Evolutionary conservation across 768 basidiomycete species (phyloP), one percentile per base, ranked within the genome.

Genomic region (Jaapia argillacea): DNA sequence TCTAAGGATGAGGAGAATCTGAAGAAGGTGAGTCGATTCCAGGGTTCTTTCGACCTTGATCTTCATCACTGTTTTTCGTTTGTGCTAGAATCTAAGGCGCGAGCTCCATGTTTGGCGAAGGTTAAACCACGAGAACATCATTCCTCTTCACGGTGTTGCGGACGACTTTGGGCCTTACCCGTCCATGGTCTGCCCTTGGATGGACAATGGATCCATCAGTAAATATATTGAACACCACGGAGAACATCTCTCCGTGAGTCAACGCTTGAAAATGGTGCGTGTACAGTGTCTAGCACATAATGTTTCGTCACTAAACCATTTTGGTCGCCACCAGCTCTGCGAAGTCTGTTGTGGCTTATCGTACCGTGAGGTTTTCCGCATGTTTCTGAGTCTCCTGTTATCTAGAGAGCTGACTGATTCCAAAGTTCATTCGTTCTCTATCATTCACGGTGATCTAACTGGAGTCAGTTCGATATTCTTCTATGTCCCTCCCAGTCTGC

Each of bases 381-480:
- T n/a, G n/a, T n/a, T n/a, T n/a, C 21, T 39, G 28, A 10, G 16
- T 33, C 10, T 10, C 16, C 28, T 33, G 28, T 16, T 33, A 10
- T 10, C 16, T 10, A 16, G 10, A 10, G 10, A 10, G 16, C 16
- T 16, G 28, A 16, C 28, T 33, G 28, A 33, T 33, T 16, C 28
- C 16, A 10, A 16, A 33, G 28, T 33, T 10, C 10, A 33, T 16
- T 33, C 10, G 28, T 10, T 33, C 28, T 16, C 16, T 10, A 58
- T 72, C 23, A 56, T 71, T 12, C 72, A 70, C 40, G 70, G 70
- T 1, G 70, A 74, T 40, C 56, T 72, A 18, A 69, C 68, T 46
- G 69, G 65, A 16, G 70, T 69, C 40, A 40, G 56, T 54, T 28
- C 20, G n/a, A n/a, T 5, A 13, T 36, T 13, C 31, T 27, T 16